These are phyloP conservation scores for Takashimella koratensis DNA, from an alignment of 1,284 basidiomycete genomes.

Conservation along the genomic window DNA sequence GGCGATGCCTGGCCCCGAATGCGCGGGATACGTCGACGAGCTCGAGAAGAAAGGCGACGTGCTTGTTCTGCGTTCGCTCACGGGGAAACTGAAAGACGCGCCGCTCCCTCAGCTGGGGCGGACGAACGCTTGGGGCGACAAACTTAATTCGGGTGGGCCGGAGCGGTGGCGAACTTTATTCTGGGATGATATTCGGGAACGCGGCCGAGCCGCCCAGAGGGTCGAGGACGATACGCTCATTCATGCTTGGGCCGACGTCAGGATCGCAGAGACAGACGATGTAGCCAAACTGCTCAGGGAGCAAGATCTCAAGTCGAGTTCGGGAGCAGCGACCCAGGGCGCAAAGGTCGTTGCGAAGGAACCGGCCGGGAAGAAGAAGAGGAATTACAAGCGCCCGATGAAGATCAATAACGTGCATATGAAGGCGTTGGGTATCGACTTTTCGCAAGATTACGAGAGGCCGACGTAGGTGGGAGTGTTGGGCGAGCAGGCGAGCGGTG, in stretches of 20 bases:
- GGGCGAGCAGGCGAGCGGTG: no score
- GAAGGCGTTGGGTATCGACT: conserved; percentile 48
- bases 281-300: conserved; percentile 42
- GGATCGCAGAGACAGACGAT: conserved; percentile 43
- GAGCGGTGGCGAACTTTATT: conserved; percentile 41
- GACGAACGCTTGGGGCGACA: conserved; percentile 37
- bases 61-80: conserved; percentile 42
- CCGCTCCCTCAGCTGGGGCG: conserved; percentile 40
- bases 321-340: conserved; percentile 29
- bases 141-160: conserved; percentile 30
- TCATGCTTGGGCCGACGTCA: conserved; percentile 44
- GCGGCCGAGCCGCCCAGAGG: conserved; percentile 33
- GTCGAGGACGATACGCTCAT: conserved; percentile 46
- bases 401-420: conserved; percentile 50
- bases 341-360: conserved; percentile 23
- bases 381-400: conserved; percentile 26
- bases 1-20: conserved; percentile 26
- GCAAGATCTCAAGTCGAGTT: conserved; percentile 38
- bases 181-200: conserved; percentile 44
- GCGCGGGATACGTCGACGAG: conserved; percentile 21
- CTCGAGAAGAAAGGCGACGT: conserved; percentile 38
- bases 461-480: conserved; percentile 10
- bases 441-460: conserved; percentile 46
- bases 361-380: conserved; percentile 41
- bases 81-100: conserved; percentile 34